Evolutionary conservation across 352 stramenopile species (phyloP), one percentile per base, ranked within the genome.

Genomic region (Aphanomyces euteiches): DNA sequence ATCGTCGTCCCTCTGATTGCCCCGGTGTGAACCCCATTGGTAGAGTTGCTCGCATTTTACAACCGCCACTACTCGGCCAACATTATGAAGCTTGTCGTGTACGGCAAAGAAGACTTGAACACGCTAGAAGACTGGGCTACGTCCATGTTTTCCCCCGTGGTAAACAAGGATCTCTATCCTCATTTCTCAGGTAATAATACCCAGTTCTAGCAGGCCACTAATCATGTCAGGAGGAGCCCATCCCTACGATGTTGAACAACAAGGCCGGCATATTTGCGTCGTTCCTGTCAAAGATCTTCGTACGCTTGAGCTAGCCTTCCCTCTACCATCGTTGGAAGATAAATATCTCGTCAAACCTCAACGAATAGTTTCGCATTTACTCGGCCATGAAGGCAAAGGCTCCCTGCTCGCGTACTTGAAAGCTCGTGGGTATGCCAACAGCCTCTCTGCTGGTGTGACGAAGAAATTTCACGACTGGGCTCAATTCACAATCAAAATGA

Each of bases 371-470:
- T 72, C 77, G 40, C 83, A 93, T 67, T 67, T 98, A 3, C 71
- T 97, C 15, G 92, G 92, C 13, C 87, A 97, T 75, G 92, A 98
- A 80, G 85, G 81, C 45, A 63, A 56, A 40, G 85, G 85, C 38
- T 96, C 88, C 7, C 79, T 98, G 54, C 70, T 97, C 17, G 89
- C 87, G 7, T 83, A 92, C 71, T 75, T 97, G 19, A 95, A 96
- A 74, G 57, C 66, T n/a, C 36, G 47, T 12, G 70, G 74, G 19
- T 76, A 72, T 57, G 73, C 74, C 19, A 56, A 81, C 82, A 69
- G 78, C 74, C n/a, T 78, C 57, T 71, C 54, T n/a, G 66, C 67
- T 15, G 75, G 73, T 47, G 41, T 76, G 45, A 72, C 75, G 7
- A 70, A 74, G 10, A 72, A 76, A 19, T 66, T 72, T 47, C 56